Evolutionary conservation across 345 rosid species (phyloP).

Genomic region (Rhodamnia rubescens): DNA sequence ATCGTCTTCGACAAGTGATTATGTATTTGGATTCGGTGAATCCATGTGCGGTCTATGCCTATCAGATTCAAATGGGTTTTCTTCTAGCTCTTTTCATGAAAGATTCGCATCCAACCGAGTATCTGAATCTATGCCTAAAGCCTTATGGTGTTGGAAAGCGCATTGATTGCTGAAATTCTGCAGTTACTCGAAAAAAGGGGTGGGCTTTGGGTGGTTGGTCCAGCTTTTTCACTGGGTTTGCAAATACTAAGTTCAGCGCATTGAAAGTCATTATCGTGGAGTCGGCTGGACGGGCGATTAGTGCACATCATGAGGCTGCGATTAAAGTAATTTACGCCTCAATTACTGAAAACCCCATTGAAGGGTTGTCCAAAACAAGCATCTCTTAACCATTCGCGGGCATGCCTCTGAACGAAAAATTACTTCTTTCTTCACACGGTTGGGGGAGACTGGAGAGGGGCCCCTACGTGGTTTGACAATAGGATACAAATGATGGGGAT

Average conservation of each 20-base stretch:
- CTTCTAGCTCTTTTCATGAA: background rate
- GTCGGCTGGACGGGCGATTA: background rate
- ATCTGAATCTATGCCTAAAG: background rate
- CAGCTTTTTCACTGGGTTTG: background rate
- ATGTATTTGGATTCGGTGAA: background rate
- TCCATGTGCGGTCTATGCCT: background rate
- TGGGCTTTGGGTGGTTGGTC: background rate
- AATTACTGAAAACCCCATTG: background rate
- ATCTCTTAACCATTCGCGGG: background rate
- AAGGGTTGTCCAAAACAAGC: background rate
- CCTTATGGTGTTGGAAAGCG: background rate
- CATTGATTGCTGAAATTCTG: background rate
- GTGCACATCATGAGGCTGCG: background rate
- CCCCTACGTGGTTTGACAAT: background rate
- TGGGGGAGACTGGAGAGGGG: background rate
- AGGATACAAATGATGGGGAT: background rate
- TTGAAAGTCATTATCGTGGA: background rate
- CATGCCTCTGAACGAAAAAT: background rate
- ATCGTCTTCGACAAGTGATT: background rate
- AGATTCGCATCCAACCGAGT: background rate
- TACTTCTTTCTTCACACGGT: background rate
- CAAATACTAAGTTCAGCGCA: background rate
- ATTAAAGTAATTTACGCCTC: background rate
- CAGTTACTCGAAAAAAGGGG: background rate
- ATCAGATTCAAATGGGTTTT: background rate